Evolutionary conservation across 2,329 filamentous ascomycete genomes (phyloP), one percentile per base, ranked within the genome.

Genomic region (Hawksworthiomyces lignivorus): DNA sequence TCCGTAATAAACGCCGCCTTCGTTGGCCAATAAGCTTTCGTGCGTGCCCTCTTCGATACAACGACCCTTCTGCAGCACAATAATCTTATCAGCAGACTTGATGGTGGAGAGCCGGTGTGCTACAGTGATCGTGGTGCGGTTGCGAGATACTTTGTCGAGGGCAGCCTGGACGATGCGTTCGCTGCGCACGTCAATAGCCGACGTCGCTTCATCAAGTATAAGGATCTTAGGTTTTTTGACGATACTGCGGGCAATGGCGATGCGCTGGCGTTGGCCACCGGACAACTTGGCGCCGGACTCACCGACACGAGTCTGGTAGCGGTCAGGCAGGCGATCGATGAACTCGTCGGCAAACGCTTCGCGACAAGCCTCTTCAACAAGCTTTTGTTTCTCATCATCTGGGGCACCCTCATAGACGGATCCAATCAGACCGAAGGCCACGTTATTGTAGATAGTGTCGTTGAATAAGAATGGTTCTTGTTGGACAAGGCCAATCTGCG

Each of bases 61-160:
- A 39, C 70, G 62, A 5, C 87, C 87, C 50, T 80, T 74, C 32
- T 80, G 72, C 39, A 92, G 61, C 1, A 92, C 86, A 6, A 90
- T 65, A 41, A 94, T 92, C 26, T 80, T 77, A 54, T 92, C 81
- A 1, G 86, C 86, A 49, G 83, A 79, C 56, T 78, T 80, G 49
- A 87, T 80, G 0, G 82, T 87, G 0, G 79, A 82, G 2, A 88
- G 65, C 2, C 83, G 72, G 59, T 88, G 82, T 1, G 85, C 84
- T 5, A 97, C 84, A 56, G 96, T 96, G 1, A 98, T 86, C 48
- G 88, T 96, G 1, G 92, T 97, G 41, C 89, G 77, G 5, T 72
- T 72, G 65, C 94, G 94, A 12, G 55, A 56, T 5, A 54, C 56
- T 12, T 51, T 54, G 54, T 81, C 73, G 17, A 86, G 64, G 0